phyloP scores from a whole-genome alignment of 176 grass and related monocot genomes.

The Phyllostachys edulis region DNA sequence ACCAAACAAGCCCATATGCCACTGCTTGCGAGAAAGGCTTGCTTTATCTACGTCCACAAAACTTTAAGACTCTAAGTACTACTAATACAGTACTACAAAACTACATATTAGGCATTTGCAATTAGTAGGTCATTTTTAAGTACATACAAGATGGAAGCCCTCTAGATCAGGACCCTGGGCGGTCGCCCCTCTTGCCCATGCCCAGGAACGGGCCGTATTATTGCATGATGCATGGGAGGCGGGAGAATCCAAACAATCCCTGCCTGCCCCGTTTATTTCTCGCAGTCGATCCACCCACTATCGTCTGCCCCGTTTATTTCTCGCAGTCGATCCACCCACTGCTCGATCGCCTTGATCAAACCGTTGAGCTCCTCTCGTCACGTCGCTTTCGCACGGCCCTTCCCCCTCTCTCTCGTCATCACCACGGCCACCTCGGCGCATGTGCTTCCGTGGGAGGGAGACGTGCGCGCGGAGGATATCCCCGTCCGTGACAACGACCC shows the following conservation, averaged over 20 bases:
- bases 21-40: no score
- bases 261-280: neutral
- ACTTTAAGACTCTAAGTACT: no score
- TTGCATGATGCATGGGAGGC: constrained; percentile 20
- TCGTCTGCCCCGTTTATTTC: no score
- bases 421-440: constrained; percentile 15
- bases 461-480: constrained; percentile 5
- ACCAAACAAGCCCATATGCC: no score
- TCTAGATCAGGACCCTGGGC: no score
- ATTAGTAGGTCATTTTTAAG: no score
- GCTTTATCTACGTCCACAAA: no score
- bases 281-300: neutral
- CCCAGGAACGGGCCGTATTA: neutral
- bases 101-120: no score
- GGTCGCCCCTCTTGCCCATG: no score
- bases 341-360: constrained; percentile 8
- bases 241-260: neutral
- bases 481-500: constrained; percentile 30
- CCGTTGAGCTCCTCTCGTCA: constrained; percentile 31
- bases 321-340: neutral
- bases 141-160: no score
- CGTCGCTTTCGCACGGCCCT: constrained; percentile 37
- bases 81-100: no score
- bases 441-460: constrained; percentile 32
- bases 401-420: neutral